A percentile compares a stretch with the other conserved stretches of the same genome.
Evolutionary conservation across 306 rosid genomes (phyloP).

Genomic region (Begonia peltatifolia): DNA sequence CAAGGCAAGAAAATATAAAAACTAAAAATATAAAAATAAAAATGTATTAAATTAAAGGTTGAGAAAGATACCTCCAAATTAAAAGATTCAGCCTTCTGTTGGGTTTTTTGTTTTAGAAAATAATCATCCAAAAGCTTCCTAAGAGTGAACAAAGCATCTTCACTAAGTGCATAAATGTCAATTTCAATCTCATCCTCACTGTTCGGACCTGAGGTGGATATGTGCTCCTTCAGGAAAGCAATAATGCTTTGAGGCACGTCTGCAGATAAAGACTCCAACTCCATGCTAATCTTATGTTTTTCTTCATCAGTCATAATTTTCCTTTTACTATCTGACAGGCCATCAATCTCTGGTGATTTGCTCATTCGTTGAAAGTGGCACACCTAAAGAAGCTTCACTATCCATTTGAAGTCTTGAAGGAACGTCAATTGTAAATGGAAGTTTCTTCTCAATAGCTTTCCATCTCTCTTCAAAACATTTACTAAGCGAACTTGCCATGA

Average conservation of each 20-base stretch:
- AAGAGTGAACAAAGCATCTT: slow-evolving; percentile 51
- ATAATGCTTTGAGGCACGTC: slow-evolving; percentile 69
- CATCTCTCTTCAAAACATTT: slow-evolving; percentile 65
- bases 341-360: slow-evolving; percentile 23
- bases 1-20: background rate
- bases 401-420: slow-evolving; percentile 31
- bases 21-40: slow-evolving; percentile 3
- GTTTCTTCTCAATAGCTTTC: slow-evolving; percentile 66
- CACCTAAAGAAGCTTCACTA: slow-evolving; percentile 19
- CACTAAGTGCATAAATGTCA: slow-evolving; percentile 69
- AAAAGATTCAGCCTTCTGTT: slow-evolving; percentile 41
- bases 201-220: slow-evolving; percentile 28
- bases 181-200: slow-evolving; percentile 81
- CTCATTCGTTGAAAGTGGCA: slow-evolving; percentile 45
- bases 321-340: slow-evolving; percentile 27
- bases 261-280: slow-evolving; percentile 52
- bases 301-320: slow-evolving; percentile 45
- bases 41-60: background rate
- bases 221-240: slow-evolving; percentile 64
- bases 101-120: slow-evolving; percentile 41
- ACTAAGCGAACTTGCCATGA: slow-evolving; percentile 41
- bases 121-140: slow-evolving; percentile 65
- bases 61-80: slow-evolving; percentile 55
- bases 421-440: slow-evolving; percentile 23
- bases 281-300: slow-evolving; percentile 47